Base-by-base conservation (phyloP, 495 filamentous ascomycete species). In the Xylaria flabelliformis region DNA sequence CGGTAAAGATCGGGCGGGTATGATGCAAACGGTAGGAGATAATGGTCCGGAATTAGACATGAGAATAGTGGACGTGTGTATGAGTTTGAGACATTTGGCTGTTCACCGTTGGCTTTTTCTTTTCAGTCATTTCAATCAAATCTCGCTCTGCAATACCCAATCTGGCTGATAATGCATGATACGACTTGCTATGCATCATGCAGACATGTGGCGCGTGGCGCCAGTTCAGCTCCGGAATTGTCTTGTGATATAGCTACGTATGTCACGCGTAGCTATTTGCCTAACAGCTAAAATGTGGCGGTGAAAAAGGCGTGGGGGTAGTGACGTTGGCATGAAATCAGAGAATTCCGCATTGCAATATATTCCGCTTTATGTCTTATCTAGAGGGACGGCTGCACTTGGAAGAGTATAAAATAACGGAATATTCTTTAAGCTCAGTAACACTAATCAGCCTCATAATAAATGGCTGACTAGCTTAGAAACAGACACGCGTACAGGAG, bases 81-180 rank as follows among this genome's bases (percentile, higher is more conserved):
- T 26, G 21, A 36, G 58, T n/a, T 59, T 67, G 50, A 56, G 65
- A 67, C 50, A 67, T 39, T 67, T 67, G 4, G 56, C 34, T 63
- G 59, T 17, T 41, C 2, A 39, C 59, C 15, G 59, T 63, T 42
- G 59, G 24, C 50, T 19, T 51, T 21, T 32, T 32, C 24, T 39
- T 19, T 26, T 34, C 26, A 58, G 26, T n/a, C 19, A 17, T 41
- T 63, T 9, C 21, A 26, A 46, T 64, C 17, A 17, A 29, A 42
- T 26, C 13, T 50, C 1, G 64, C 64, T 24, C 64, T 56, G 21
- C 19, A 6, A 56, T 55, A 42, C 34, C 19, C 44, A 56, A 41
- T 41, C 36, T 36, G 32, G 64, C 36, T 42, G 17, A 36, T 29
- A n/a, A 26, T 34, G 50, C 65, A 67, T 67, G 65, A 51, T 36